Evolutionary conservation across 352 stramenopile species (phyloP).

Genomic region (Phytophthora melonis): DNA sequence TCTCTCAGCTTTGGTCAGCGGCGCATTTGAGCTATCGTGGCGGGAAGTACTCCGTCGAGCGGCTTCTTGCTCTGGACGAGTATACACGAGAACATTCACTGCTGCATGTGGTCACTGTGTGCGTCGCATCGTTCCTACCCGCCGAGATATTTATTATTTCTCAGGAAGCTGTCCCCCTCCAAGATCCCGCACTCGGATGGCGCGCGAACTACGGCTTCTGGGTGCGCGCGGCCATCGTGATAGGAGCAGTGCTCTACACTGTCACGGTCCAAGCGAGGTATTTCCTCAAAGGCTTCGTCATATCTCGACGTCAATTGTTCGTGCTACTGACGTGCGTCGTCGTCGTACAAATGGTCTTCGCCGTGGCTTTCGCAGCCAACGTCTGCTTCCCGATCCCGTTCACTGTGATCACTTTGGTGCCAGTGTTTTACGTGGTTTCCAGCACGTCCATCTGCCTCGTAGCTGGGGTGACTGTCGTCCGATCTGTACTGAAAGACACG

Average conservation of each 20-base stretch:
- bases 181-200: constrained; percentile 30
- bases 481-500: constrained; percentile 5
- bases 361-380: constrained; percentile 22
- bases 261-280: constrained; percentile 24
- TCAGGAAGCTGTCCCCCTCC: constrained; percentile 33
- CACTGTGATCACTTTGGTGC: constrained; percentile 26
- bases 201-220: constrained; percentile 38
- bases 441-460: constrained; percentile 4
- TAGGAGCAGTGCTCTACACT: constrained; percentile 20
- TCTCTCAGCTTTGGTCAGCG: constrained; percentile 17
- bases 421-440: constrained; percentile 19
- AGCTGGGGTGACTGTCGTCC: constrained; percentile 4
- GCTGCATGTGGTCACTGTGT: constrained; percentile 25
- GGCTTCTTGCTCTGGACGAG: constrained; percentile 35
- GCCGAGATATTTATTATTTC: constrained; percentile 22
- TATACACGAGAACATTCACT: constrained; percentile 33
- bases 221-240: constrained; percentile 31
- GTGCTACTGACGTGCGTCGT: constrained; percentile 1
- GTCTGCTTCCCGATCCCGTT: constrained; percentile 39
- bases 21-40: constrained; percentile 26
- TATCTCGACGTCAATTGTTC: constrained; percentile 17
- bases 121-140: constrained; percentile 29
- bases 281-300: constrained; percentile 19
- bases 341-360: constrained; percentile 13
- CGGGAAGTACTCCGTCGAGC: constrained; percentile 45